phyloP scores from a whole-genome alignment of 768 basidiomycete species.

The Cyclocybe aegerita region DNA sequence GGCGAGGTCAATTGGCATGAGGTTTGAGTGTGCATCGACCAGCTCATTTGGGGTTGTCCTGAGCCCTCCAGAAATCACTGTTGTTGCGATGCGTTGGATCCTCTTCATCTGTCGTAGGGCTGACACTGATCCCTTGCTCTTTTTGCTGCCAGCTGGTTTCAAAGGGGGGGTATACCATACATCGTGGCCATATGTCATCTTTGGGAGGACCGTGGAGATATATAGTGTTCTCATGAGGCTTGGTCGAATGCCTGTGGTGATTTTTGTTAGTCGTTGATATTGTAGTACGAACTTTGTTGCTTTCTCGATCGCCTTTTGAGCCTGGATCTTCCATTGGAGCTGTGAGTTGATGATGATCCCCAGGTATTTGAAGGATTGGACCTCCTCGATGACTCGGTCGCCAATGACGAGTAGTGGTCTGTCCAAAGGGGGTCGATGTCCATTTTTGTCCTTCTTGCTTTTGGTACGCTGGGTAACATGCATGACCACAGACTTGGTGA shows the following conservation, averaged over 20 bases:
- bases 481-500: conserved; percentile 1
- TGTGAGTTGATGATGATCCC: conserved; percentile 1
- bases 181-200: conserved; percentile 6
- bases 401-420: not conserved
- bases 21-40: not conserved
- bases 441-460: no score
- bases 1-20: not conserved
- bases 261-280: conserved; percentile 7
- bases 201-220: conserved; percentile 5
- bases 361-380: not conserved
- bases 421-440: no score
- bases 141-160: not conserved
- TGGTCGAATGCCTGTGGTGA: conserved; percentile 4
- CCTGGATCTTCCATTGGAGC: conserved; percentile 1
- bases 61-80: conserved; percentile 4
- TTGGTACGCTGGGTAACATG: conserved; percentile 1
- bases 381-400: not conserved
- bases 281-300: conserved; percentile 8
- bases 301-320: conserved; percentile 1
- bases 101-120: not conserved
- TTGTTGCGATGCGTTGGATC: conserved; percentile 3
- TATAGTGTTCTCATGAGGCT: conserved; percentile 12
- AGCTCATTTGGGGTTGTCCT: not conserved
- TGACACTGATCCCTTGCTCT: conserved; percentile 1
- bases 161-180: conserved; percentile 5